Percentiles rank a stretch among this genome's conserved stretches.
phyloP scores from a whole-genome alignment of 352 stramenopile genomes.

The Phytophthora meadii region DNA sequence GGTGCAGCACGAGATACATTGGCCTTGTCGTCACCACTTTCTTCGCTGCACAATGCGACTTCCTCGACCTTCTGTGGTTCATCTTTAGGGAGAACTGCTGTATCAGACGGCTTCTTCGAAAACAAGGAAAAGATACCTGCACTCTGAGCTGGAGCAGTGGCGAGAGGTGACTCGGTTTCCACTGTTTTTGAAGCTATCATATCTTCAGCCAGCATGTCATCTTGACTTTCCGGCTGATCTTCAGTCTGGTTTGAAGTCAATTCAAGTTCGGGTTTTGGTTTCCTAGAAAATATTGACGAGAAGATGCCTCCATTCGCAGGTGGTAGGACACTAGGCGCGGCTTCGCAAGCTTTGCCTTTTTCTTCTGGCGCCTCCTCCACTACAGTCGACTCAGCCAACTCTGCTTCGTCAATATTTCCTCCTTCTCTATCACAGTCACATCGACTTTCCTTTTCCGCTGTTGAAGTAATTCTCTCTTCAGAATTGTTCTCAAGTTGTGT shows the following conservation, averaged over 20 bases:
- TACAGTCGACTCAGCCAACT: conserved; percentile 1
- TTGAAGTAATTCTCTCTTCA: conserved; percentile 1
- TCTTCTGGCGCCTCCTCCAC: not conserved
- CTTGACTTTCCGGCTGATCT: not conserved
- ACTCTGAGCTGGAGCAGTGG: conserved; percentile 12
- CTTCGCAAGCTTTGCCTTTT: not conserved
- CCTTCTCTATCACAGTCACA: too few species aligned
- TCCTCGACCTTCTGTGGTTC: conserved; percentile 4
- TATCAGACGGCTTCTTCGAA: conserved; percentile 21
- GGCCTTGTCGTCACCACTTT: not conserved
- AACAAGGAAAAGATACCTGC: conserved; percentile 29
- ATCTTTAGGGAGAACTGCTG: not conserved
- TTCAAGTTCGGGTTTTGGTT: conserved; percentile 16
- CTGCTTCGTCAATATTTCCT: not conserved
- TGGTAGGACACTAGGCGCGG: not conserved
- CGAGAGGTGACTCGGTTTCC: conserved; percentile 1
- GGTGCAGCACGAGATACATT: conserved; percentile 1
- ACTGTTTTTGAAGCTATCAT: not conserved
- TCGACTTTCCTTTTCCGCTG: not conserved
- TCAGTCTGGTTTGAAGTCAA: conserved; percentile 2
- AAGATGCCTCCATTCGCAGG: conserved; percentile 22
- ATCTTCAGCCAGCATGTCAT: not conserved
- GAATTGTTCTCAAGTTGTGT: not conserved
- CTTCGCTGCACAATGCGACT: conserved; percentile 10
- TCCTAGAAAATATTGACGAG: conserved; percentile 24